Evolutionary conservation across 805 yeast genomes (phyloP).

Genomic region (Ogataea ganodermae): DNA sequence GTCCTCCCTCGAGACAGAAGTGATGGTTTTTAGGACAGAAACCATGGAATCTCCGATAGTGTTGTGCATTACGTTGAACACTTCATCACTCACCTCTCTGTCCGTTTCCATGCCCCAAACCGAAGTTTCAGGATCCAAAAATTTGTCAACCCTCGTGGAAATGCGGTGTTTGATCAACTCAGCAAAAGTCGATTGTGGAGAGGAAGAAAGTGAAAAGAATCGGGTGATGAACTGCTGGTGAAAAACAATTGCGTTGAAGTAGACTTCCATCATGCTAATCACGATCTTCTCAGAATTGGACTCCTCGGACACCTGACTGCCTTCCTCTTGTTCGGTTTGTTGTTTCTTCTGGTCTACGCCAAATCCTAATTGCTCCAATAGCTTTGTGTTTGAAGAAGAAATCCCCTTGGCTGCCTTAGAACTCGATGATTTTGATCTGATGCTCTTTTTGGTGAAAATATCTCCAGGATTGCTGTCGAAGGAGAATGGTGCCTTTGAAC

Average conservation of each 20-base stretch:
- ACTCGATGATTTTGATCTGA: slow-evolving; percentile 8
- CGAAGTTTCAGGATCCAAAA: slow-evolving; percentile 8
- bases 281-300: background rate
- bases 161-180: slow-evolving; percentile 41
- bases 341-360: slow-evolving; percentile 1
- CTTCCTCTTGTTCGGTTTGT: background rate
- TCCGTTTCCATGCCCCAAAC: slow-evolving; percentile 30
- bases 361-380: slow-evolving; percentile 33
- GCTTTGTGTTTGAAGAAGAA: slow-evolving; percentile 19
- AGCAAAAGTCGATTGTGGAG: slow-evolving; percentile 39
- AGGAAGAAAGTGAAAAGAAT: slow-evolving; percentile 48
- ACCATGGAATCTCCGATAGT: slow-evolving; percentile 29
- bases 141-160: slow-evolving; percentile 23
- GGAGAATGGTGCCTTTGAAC: slow-evolving; percentile 13
- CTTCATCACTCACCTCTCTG: slow-evolving; percentile 32
- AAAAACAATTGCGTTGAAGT: slow-evolving; percentile 22
- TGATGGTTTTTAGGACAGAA: slow-evolving; percentile 37
- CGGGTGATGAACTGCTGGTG: slow-evolving; percentile 51
- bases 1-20: slow-evolving; percentile 38
- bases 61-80: slow-evolving; percentile 34
- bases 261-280: slow-evolving; percentile 14
- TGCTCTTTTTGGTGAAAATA: slow-evolving; percentile 18
- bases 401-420: slow-evolving; percentile 13
- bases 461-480: slow-evolving; percentile 27
- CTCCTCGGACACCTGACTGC: background rate